Evolutionary conservation across 2,329 filamentous ascomycete genomes (phyloP), one percentile per base, ranked within the genome.

Genomic region (Xenosphaeropsis pyriputrescens): DNA sequence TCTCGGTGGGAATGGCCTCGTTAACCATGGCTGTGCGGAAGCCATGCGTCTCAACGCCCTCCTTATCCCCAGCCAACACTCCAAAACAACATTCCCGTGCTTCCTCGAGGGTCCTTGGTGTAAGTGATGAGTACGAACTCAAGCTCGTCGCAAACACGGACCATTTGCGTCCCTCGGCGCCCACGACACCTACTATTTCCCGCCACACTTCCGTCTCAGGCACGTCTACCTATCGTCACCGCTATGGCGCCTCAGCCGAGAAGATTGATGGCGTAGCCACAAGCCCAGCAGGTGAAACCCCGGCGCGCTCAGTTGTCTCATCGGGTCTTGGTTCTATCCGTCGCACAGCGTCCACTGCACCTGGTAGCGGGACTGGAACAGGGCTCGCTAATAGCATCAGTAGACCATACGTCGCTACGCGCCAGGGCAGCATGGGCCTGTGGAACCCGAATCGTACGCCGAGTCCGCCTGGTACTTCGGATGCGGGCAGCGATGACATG

Each of bases 1-100:
- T 93, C 51, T 88, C 96, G 53, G 81, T 96, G 13, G 80, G 79
- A 18, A 83, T 93, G 60, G 84, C 89, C 1, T 94, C 88, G 3
- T 67, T 98, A 35, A 95, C 89, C 1, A 82, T 95, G 77, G 89
- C 89, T 4, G 69, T 79, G 13, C 70, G 77, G 36, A 79, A 76
- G 43, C 45, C 49, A 2, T 7, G 14, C 12, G 13, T 43, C 43
- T 29, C 44, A 49, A 13, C 49, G 1, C 45, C 47, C 11, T 34
- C 30, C 13, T 38, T 45, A 1, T 49, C 46, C 2, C 47, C 45
- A 12, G 37, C 33, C 22, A 42, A 39, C 36, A 45, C 45, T 41
- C 58, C 62, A 0, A 57, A 55, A 19, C 51, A 60, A 6, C 60
- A 64, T 34, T 61, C 61, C 17, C 50, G 56, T 8, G 40, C 50